phyloP scores from a whole-genome alignment of 2,329 filamentous ascomycete species.

The Amylocarpus encephaloides region DNA sequence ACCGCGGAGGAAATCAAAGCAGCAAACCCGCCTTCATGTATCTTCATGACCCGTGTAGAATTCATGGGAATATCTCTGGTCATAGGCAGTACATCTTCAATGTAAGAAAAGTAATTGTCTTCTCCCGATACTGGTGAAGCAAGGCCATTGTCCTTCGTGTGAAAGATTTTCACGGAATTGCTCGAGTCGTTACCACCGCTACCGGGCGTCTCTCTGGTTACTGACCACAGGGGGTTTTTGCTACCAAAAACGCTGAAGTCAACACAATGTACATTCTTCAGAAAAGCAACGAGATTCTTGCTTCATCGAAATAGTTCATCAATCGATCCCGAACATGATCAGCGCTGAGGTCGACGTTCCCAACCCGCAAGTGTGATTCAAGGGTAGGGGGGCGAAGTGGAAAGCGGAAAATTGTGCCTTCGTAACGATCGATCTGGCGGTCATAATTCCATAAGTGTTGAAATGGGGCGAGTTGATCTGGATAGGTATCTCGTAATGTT shows the following conservation, averaged over 20 bases:
- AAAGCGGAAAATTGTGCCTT: slow-evolving; percentile 28
- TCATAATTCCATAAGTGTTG: slow-evolving; percentile 23
- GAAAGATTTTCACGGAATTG: not conserved
- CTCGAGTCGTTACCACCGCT: not conserved
- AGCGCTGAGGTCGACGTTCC: slow-evolving; percentile 5
- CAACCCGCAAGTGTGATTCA: slow-evolving; percentile 8
- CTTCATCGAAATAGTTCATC: slow-evolving; percentile 21
- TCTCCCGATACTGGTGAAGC: slow-evolving; percentile 1
- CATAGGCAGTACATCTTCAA: slow-evolving; percentile 14
- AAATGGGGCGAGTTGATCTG: slow-evolving; percentile 22
- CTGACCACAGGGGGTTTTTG: slow-evolving; percentile 15
- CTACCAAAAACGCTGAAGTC: slow-evolving; percentile 16
- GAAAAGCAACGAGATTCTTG: slow-evolving; percentile 23
- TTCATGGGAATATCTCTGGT: slow-evolving; percentile 9
- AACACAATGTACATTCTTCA: slow-evolving; percentile 18
- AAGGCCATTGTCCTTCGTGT: slow-evolving; percentile 2
- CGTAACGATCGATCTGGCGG: slow-evolving; percentile 15
- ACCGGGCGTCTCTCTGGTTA: slow-evolving; percentile 6
- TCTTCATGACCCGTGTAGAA: slow-evolving; percentile 18
- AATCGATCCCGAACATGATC: slow-evolving; percentile 8
- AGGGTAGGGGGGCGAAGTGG: slow-evolving; percentile 14
- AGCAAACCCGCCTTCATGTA: slow-evolving; percentile 21
- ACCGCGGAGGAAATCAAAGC: slow-evolving; percentile 10
- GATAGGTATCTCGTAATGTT: slow-evolving; percentile 16
- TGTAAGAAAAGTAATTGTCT: slow-evolving; percentile 20